Conservation (phyloP, 75 land plant species). For the Cunninghamia lanceolata region DNA sequence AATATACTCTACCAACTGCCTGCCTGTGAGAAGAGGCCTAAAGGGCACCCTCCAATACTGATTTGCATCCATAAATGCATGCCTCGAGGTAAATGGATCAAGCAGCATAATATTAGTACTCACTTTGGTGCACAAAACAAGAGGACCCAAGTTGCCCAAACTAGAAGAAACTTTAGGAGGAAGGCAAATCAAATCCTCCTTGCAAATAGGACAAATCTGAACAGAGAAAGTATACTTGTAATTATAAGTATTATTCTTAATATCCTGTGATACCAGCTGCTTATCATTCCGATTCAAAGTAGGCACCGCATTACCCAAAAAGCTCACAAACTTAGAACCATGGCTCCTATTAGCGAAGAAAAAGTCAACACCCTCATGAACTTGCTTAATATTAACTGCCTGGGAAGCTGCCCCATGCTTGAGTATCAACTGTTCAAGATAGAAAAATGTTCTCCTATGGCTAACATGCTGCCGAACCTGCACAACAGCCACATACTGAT, state of each 20-base stretch:
- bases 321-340: slow-evolving; percentile 61
- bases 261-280: slow-evolving; percentile 82
- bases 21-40: slow-evolving; percentile 46
- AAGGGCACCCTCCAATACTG: slow-evolving; percentile 72
- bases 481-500: slow-evolving; percentile 75
- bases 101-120: slow-evolving; percentile 54
- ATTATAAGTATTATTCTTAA: slow-evolving; percentile 69
- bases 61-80: slow-evolving; percentile 54
- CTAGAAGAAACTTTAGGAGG: slow-evolving; percentile 64
- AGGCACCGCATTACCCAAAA: slow-evolving; percentile 53
- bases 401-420: slow-evolving; percentile 59
- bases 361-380: slow-evolving; percentile 72
- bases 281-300: slow-evolving; percentile 49
- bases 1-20: slow-evolving; percentile 80
- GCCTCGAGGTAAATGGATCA: slow-evolving; percentile 62
- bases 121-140: slow-evolving; percentile 76
- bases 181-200: slow-evolving; percentile 80
- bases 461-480: slow-evolving; percentile 73
- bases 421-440: slow-evolving; percentile 74
- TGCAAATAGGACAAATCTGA: slow-evolving; percentile 79
- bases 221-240: slow-evolving; percentile 84
- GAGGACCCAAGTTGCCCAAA: slow-evolving; percentile 76
- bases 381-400: slow-evolving; percentile 60
- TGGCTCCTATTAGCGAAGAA: slow-evolving; percentile 65
- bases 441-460: slow-evolving; percentile 76